phyloP scores from a whole-genome alignment of 1,139 yeast genomes.

The Lodderomyces pseudojiufengensis region DNA sequence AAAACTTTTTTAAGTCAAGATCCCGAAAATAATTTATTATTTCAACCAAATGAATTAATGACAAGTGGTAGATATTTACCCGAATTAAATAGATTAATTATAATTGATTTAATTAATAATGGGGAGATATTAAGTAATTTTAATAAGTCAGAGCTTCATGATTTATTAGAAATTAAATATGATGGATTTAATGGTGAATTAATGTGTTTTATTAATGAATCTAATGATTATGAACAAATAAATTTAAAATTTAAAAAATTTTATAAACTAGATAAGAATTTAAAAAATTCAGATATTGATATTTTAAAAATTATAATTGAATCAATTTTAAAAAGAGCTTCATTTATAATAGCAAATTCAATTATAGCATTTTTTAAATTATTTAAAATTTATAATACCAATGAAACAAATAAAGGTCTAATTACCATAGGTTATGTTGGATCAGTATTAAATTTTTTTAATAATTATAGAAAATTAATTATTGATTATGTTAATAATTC shows the following conservation, averaged over 20 bases:
- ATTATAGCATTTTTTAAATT: conserved; percentile 36
- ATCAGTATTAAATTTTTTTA: conserved; percentile 37
- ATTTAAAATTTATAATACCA: conserved; percentile 27
- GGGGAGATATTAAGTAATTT: conserved; percentile 29
- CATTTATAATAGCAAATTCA: conserved; percentile 38
- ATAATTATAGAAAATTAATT: conserved; percentile 30
- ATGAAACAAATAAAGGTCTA: conserved; percentile 16
- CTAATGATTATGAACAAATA: conserved; percentile 21
- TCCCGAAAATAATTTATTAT: conserved; percentile 28
- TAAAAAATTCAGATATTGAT: conserved; percentile 24
- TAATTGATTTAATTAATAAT: conserved; percentile 30
- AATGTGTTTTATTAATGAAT: conserved; percentile 36
- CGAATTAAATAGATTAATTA: conserved; percentile 44
- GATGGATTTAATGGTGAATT: conserved; percentile 42
- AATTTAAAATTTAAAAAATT: conserved; percentile 18
- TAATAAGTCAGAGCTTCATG: conserved; percentile 8
- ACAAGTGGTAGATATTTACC: conserved; percentile 57
- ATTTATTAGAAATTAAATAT: conserved; percentile 17
- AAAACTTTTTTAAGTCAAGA: conserved; percentile 34
- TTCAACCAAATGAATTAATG: conserved; percentile 55
- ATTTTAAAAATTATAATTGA: conserved; percentile 26
- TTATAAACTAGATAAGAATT: conserved; percentile 22
- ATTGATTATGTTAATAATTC: conserved; percentile 28
- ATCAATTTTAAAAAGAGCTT: conserved; percentile 35
- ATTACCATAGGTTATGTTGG: conserved; percentile 45